Conservation (phyloP, 2,329 filamentous ascomycete species). For the Myriosclerotinia duriaeana region DNA sequence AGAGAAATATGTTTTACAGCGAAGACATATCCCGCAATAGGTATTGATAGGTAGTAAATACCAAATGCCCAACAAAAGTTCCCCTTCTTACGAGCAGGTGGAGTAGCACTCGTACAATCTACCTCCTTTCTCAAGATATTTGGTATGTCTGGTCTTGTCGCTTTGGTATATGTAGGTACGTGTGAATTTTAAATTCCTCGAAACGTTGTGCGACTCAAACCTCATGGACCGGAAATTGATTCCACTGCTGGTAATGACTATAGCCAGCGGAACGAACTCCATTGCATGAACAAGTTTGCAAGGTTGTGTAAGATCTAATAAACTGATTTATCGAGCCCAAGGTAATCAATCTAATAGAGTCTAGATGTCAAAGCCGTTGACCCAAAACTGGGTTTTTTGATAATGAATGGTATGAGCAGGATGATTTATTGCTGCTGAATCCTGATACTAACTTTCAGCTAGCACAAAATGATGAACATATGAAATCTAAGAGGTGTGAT, state of each 20-base stretch:
- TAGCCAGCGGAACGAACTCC: not conserved
- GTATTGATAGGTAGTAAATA: not conserved
- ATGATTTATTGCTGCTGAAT: too few species aligned
- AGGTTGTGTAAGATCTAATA: constrained; percentile 8
- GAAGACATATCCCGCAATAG: not conserved
- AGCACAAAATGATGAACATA: too few species aligned
- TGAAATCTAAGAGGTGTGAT: too few species aligned
- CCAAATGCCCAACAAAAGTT: not conserved
- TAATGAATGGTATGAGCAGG: not conserved
- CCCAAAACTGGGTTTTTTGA: not conserved
- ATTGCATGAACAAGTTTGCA: too few species aligned
- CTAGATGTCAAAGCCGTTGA: constrained; percentile 3
- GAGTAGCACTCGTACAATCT: not conserved
- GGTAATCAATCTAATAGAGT: not conserved
- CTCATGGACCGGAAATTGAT: constrained; percentile 1
- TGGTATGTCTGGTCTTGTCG: not conserved
- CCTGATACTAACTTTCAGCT: too few species aligned
- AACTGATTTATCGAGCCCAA: not conserved
- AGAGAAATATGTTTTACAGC: not conserved
- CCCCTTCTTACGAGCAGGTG: not conserved
- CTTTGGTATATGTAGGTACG: not conserved
- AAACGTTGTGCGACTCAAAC: not conserved
- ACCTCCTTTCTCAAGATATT: not conserved
- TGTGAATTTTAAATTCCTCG: not conserved
- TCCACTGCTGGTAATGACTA: not conserved